Evolutionary conservation across 169 alveolate genomes (phyloP).

Genomic region (Plasmodium gonderi): DNA sequence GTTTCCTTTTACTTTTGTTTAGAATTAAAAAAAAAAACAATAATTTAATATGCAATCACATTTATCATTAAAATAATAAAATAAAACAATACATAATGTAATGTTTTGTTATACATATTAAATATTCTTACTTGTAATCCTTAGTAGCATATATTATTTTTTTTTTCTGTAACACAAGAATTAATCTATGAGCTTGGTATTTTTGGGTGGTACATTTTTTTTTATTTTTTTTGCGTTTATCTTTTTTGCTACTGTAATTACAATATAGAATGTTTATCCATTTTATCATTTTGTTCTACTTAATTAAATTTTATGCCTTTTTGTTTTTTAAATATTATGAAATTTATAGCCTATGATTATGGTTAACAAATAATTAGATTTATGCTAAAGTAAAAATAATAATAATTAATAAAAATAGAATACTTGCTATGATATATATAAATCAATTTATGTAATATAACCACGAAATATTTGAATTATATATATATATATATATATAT

Average conservation of each 20-base stretch:
- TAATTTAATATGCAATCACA: background rate
- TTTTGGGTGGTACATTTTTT: background rate
- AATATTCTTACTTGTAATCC: background rate
- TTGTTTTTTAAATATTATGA: too few species aligned
- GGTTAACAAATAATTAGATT: too few species aligned
- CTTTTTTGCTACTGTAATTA: too few species aligned
- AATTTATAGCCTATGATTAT: too few species aligned
- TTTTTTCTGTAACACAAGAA: background rate
- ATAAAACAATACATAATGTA: background rate
- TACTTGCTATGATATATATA: background rate
- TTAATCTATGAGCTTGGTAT: background rate
- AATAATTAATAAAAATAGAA: too few species aligned
- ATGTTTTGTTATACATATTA: background rate
- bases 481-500: too few species aligned
- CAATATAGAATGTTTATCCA: too few species aligned
- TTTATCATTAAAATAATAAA: background rate
- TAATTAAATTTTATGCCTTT: too few species aligned
- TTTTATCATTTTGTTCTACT: too few species aligned
- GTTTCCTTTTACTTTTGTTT: background rate
- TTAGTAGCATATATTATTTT: background rate
- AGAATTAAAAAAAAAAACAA: background rate
- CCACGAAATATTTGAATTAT: background rate
- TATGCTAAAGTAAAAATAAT: too few species aligned
- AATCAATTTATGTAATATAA: too few species aligned
- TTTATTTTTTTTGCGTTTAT: background rate